These are phyloP conservation scores for Eucalyptus polybractea DNA, from an alignment of 345 rosid genomes.

Conservation along the genomic window DNA sequence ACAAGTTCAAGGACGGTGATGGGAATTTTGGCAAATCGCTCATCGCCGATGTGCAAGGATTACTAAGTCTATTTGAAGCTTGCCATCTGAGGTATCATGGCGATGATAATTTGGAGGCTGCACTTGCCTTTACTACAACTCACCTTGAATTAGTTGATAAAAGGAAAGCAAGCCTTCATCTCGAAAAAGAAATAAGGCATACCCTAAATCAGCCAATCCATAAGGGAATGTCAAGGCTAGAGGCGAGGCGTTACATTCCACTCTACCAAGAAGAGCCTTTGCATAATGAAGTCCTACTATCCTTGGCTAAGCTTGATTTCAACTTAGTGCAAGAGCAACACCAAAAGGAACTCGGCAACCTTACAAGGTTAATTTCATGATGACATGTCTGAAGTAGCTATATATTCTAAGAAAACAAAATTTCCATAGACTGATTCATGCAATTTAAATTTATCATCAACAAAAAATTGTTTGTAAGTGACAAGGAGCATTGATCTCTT, in stretches of 20 bases:
- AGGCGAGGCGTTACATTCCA: not conserved
- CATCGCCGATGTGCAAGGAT: accelerated
- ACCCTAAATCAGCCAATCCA: not conserved
- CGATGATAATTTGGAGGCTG: not conserved
- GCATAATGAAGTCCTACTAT: not conserved
- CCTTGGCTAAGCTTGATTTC: conserved; percentile 5
- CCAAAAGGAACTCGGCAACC: not conserved
- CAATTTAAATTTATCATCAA: not conserved
- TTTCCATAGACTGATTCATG: not conserved
- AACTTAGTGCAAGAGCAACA: not conserved
- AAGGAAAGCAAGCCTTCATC: not conserved
- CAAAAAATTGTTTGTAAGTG: not conserved
- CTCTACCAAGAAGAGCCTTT: not conserved
- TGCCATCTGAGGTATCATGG: not conserved
- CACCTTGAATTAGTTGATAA: not conserved
- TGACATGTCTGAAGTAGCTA: not conserved
- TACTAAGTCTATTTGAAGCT: not conserved
- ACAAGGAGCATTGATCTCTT: not conserved
- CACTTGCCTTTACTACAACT: not conserved
- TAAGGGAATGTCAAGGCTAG: not conserved
- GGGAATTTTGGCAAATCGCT: not conserved
- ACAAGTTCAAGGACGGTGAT: not conserved
- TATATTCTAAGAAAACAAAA: accelerated
- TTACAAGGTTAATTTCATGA: not conserved
- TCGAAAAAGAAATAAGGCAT: not conserved